Percentiles rank a stretch among this genome's conserved stretches.
Conservation (phyloP, 768 basidiomycete genomes). For the Pisolithus tinctorius region DNA sequence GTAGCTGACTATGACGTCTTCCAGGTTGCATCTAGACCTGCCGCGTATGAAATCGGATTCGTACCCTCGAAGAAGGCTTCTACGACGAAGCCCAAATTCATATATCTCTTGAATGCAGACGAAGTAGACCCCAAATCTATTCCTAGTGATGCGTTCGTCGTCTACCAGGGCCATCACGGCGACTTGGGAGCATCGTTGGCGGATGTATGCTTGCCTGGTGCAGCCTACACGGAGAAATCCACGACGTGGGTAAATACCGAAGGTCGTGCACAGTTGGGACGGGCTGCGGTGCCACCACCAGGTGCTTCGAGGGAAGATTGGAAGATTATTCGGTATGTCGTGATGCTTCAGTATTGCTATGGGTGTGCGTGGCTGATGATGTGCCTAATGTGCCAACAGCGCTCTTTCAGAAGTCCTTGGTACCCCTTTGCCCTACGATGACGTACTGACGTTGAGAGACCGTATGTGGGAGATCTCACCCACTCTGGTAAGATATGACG, state of each 20-base stretch:
- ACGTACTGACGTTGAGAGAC: conserved; percentile 75
- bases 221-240: conserved; percentile 90
- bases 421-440: conserved; percentile 80
- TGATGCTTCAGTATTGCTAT: background rate
- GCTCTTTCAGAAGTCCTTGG: conserved; percentile 89
- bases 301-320: conserved; percentile 94
- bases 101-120: conserved; percentile 95
- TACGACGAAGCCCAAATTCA: conserved; percentile 78
- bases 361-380: background rate
- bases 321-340: conserved; percentile 83
- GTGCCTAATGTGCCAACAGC: conserved; percentile 29
- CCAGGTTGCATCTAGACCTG: conserved; percentile 85
- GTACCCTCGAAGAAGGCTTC: conserved; percentile 77
- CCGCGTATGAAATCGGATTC: conserved; percentile 93
- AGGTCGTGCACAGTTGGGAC: conserved; percentile 83
- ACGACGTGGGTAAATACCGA: conserved; percentile 97
- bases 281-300: conserved; percentile 91
- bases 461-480: conserved; percentile 97
- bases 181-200: conserved; percentile 94
- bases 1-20: background rate
- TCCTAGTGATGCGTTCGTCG: conserved; percentile 89
- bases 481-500: conserved; percentile 78
- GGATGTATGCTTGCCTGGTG: conserved; percentile 90
- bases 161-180: conserved; percentile 98
- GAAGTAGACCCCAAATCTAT: conserved; percentile 86